Evolutionary conservation across 768 basidiomycete species (phyloP).

Genomic region (Phaffia australis): DNA sequence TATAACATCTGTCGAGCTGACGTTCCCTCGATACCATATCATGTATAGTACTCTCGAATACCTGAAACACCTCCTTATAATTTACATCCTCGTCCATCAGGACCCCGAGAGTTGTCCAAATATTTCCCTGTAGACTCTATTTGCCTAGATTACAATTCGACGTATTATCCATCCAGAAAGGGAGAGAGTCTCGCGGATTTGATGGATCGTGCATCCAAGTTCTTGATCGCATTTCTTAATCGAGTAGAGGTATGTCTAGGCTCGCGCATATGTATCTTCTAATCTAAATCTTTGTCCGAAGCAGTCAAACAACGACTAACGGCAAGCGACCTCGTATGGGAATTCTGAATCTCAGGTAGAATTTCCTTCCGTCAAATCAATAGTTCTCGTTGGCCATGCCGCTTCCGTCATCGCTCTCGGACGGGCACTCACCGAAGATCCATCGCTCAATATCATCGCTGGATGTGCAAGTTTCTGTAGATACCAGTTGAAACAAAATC

Average conservation of each 20-base stretch:
- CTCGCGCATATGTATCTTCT: conserved; percentile 28
- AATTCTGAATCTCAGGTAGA: conserved; percentile 26
- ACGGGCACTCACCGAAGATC: conserved; percentile 36
- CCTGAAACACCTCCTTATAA: conserved; percentile 19
- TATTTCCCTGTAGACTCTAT: conserved; percentile 31
- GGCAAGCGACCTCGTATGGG: conserved; percentile 10
- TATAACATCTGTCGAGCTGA: not conserved
- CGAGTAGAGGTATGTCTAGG: conserved; percentile 19
- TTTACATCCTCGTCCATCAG: conserved; percentile 35
- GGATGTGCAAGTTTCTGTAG: conserved; percentile 35
- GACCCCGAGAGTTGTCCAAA: conserved; percentile 24
- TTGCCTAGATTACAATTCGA: conserved; percentile 30
- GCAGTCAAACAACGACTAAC: not conserved
- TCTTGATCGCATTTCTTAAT: conserved; percentile 19
- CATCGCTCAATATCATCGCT: conserved; percentile 31
- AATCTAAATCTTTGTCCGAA: conserved; percentile 32
- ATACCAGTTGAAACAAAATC: conserved; percentile 27
- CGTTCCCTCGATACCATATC: not conserved
- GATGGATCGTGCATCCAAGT: conserved; percentile 7
- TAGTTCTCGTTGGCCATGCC: conserved; percentile 38
- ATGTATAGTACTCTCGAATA: conserved; percentile 35
- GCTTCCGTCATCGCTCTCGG: conserved; percentile 36
- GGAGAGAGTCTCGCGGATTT: conserved; percentile 33
- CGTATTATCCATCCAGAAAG: conserved; percentile 33
- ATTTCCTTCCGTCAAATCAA: conserved; percentile 30